These are phyloP conservation scores for Thermothelomyces thermophilus DNA, from an alignment of 2,329 filamentous ascomycete genomes.

Conservation along the genomic window DNA sequence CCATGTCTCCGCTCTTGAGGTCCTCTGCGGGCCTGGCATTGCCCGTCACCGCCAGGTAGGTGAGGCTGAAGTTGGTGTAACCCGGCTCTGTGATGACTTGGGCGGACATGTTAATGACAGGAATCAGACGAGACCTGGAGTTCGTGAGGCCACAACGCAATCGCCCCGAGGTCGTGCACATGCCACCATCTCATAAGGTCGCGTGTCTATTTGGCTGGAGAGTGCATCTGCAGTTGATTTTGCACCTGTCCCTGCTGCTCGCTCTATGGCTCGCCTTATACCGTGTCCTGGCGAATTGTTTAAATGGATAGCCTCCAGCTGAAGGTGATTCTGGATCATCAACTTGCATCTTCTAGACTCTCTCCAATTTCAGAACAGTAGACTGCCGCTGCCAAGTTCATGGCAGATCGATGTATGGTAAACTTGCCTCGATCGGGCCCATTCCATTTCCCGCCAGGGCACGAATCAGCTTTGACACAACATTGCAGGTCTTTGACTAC, in stretches of 20 bases:
- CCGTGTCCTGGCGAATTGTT: not conserved
- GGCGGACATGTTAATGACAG: slow-evolving; percentile 3
- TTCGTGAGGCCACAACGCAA: not conserved
- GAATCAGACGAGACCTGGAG: not conserved
- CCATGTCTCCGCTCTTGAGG: not conserved
- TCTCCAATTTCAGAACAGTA: not conserved
- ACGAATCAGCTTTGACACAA: not conserved
- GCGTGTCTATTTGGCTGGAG: too few species aligned
- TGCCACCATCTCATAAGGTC: not conserved
- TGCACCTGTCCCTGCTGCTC: too few species aligned
- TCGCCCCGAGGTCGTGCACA: not conserved
- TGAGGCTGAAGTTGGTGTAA: slow-evolving; percentile 24
- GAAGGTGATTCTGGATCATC: not conserved
- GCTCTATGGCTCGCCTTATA: too few species aligned
- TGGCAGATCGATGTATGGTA: not conserved
- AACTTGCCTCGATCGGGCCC: not conserved
- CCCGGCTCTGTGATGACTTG: slow-evolving; percentile 13
- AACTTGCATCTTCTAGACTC: too few species aligned
- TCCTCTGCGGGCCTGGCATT: slow-evolving; percentile 2
- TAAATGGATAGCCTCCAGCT: too few species aligned
- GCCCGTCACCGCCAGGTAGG: slow-evolving; percentile 15
- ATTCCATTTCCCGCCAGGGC: not conserved
- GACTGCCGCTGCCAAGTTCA: not conserved
- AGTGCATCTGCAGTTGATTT: too few species aligned
- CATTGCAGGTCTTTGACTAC: not conserved